These are phyloP conservation scores for Phytophthora kernoviae DNA, from an alignment of 352 stramenopile genomes.

Conservation along the genomic window DNA sequence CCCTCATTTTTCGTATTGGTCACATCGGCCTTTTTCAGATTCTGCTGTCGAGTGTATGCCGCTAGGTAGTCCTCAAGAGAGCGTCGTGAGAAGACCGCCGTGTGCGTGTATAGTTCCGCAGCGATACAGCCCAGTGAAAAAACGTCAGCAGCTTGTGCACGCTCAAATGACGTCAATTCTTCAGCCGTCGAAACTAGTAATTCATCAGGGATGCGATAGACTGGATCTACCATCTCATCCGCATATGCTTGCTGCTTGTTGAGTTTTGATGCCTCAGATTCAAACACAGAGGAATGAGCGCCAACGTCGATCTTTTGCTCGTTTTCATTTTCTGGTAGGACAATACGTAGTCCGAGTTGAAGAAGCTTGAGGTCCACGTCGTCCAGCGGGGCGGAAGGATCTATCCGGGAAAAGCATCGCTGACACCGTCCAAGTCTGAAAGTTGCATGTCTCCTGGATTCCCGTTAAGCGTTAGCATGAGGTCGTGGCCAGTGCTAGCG, in stretches of 20 bases:
- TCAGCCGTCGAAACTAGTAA: constrained; percentile 1
- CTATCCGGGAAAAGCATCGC: constrained; percentile 12
- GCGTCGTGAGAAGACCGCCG: constrained; percentile 61
- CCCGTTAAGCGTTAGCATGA: constrained; percentile 24
- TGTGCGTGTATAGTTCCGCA: constrained; percentile 65
- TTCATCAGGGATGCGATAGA: constrained; percentile 39
- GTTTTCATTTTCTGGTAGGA: constrained; percentile 22
- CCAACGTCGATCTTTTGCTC: constrained; percentile 15
- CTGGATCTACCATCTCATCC: constrained; percentile 52
- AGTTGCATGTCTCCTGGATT: constrained; percentile 32
- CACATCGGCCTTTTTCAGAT: background rate
- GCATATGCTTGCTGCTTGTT: constrained; percentile 19
- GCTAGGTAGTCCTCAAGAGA: constrained; percentile 49
- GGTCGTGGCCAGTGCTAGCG: constrained; percentile 33
- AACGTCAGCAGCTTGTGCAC: constrained; percentile 44
- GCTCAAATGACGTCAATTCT: constrained; percentile 37
- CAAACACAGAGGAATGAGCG: background rate
- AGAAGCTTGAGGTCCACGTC: constrained; percentile 71
- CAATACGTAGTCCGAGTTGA: constrained; percentile 51
- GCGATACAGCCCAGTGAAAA: constrained; percentile 76
- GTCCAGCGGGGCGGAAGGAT: constrained; percentile 42
- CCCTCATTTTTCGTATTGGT: constrained; percentile 1
- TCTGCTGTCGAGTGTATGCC: constrained; percentile 19
- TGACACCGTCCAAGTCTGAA: constrained; percentile 46
- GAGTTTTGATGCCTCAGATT: constrained; percentile 4